phyloP scores from a whole-genome alignment of 805 yeast genomes.

The Teunomyces gatunensis region DNA sequence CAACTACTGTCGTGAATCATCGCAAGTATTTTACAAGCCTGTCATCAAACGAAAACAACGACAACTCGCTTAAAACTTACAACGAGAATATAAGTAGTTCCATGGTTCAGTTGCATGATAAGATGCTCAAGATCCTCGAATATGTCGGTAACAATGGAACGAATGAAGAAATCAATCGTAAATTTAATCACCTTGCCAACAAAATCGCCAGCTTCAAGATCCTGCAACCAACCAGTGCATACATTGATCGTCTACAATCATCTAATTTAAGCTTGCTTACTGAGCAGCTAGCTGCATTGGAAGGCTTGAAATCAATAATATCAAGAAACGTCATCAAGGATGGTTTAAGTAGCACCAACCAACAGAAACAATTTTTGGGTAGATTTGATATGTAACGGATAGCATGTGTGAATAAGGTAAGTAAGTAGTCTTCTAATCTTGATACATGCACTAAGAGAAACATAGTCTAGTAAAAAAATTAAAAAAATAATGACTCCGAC shows the following conservation, averaged over 20 bases:
- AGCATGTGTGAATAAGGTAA: neutral
- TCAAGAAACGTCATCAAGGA: conserved; percentile 11
- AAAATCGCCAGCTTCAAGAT: conserved; percentile 15
- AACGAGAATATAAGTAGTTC: conserved; percentile 12
- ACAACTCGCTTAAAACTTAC: conserved; percentile 7
- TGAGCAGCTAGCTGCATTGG: conserved; percentile 25
- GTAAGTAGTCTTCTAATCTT: neutral
- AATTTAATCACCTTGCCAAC: conserved; percentile 27
- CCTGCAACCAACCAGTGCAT: conserved; percentile 4
- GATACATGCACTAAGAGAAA: too few relatives aligned
- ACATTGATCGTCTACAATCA: conserved; percentile 16
- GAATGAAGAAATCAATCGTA: conserved; percentile 19
- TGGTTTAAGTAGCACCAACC: conserved; percentile 3
- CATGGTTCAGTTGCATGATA: conserved; percentile 21
- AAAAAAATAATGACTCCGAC: conserved; percentile 12
- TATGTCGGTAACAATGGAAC: conserved; percentile 10
- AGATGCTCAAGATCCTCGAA: conserved; percentile 20
- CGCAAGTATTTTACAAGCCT: conserved; percentile 20
- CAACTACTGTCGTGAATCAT: conserved; percentile 29
- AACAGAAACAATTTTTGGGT: conserved; percentile 1
- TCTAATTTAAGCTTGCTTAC: conserved; percentile 31
- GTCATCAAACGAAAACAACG: conserved; percentile 5
- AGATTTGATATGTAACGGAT: neutral
- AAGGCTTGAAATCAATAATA: conserved; percentile 17
- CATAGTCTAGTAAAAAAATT: neutral